A percentile compares a stretch with the other conserved stretches of the same genome.
phyloP scores from a whole-genome alignment of 441 rosid species.

The Viola pubescens region DNA sequence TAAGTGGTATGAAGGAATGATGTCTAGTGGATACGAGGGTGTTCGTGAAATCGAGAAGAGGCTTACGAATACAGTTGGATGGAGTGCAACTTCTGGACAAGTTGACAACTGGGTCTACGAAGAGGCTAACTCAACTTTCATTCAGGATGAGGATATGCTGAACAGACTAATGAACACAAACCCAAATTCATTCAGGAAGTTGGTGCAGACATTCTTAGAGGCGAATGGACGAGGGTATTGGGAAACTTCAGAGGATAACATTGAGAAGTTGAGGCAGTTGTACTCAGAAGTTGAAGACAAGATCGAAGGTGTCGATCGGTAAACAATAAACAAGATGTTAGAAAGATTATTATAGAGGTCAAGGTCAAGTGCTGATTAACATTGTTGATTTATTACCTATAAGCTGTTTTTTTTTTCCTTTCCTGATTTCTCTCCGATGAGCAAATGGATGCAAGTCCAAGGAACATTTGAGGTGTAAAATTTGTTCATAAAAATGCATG shows the following conservation, averaged over 20 bases:
- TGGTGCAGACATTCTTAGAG: constrained; percentile 94
- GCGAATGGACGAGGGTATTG: constrained; percentile 98
- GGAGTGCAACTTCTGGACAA: constrained; percentile 99
- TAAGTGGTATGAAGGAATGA: constrained; percentile 98
- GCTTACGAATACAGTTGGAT: constrained; percentile 89
- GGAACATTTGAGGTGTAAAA: constrained; percentile 12
- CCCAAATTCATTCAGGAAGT: constrained; percentile 88
- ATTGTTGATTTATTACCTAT: constrained; percentile 16
- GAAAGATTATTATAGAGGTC: constrained; percentile 4
- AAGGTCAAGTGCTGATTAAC: constrained; percentile 18
- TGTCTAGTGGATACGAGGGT: constrained; percentile 93
- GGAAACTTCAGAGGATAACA: constrained; percentile 77
- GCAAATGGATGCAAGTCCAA: neutral
- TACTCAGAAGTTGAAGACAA: constrained; percentile 95
- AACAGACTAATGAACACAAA: constrained; percentile 77
- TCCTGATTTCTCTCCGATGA: neutral
- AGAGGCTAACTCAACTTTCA: constrained; percentile 91
- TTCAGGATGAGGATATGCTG: constrained; percentile 89
- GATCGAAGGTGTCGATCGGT: constrained; percentile 92
- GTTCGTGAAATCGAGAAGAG: constrained; percentile 97
- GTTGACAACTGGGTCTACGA: constrained; percentile 99
- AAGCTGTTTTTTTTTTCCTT: constrained; percentile 6
- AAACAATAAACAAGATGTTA: constrained; percentile 14
- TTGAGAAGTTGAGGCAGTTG: constrained; percentile 79
- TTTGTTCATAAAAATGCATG: constrained; percentile 12